Evolutionary conservation across 495 filamentous ascomycete species (phyloP), one percentile per base, ranked within the genome.

Genomic region (Lasiosphaeria hispida): DNA sequence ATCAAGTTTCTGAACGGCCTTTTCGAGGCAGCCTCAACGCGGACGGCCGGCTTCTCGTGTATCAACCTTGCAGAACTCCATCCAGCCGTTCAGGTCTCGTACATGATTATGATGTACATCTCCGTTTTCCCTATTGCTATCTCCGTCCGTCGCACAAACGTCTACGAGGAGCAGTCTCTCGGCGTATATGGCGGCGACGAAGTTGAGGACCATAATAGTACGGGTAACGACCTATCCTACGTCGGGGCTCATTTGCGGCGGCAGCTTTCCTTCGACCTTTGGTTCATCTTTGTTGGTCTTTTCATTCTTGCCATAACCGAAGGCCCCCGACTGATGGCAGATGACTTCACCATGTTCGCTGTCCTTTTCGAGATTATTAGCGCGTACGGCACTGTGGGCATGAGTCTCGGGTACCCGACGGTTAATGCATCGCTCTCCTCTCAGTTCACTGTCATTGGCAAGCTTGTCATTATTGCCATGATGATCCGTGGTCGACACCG

Each of bases 61-160:
- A 81, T 96, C 63, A 88, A 87, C 58, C 73, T 97, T 19, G 76
- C 89, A 6, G 70, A 77, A 0, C 78, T 97, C 11, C 93, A 97
- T 64, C 93, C 93, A 0, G 93, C 87, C 1, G 91, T 96, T 10
- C 93, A 97, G 66, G 89, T 94, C 4, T 96, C 91, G 14, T 97
- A 96, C 75, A 72, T 96, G 72, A 85, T 97, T 72, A 97, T 97
- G 93, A 97, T 97, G 93, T 97, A 97, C 70, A 97, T 97, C 60
- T 96, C 93, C 45, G 90, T 96, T 40, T 91, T 96, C 64, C 93
- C 93, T 23, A 93, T 97, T 63, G 93, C 93, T 60, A 96, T 97
- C 56, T 93, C 88, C 30, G 85, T 97, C 64, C 88, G 93, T 56
- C 82, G 90, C 50, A 97, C 93, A 37, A 97, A 97, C 70, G 92